Percentiles rank a stretch among this genome's conserved stretches.
These are phyloP conservation scores for Hemisphaericaspora lyxosophila DNA, from an alignment of 1,139 yeast species.

Conservation along the genomic window DNA sequence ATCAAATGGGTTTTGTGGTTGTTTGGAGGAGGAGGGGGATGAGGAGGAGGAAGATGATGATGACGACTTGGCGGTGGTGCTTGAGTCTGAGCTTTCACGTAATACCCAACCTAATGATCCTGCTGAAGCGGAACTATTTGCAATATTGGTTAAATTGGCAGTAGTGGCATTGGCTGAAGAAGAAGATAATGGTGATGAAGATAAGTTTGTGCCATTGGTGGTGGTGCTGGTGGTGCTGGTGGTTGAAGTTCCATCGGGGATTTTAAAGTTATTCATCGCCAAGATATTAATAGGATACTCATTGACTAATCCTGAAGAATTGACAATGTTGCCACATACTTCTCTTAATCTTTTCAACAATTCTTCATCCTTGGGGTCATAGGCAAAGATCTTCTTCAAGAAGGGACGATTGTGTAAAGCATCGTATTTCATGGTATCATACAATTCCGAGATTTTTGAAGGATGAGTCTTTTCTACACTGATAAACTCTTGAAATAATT, in stretches of 20 bases:
- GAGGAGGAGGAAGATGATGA: conserved; percentile 1
- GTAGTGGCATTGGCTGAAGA: conserved; percentile 25
- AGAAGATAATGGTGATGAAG: conserved; percentile 18
- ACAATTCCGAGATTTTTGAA: conserved; percentile 90
- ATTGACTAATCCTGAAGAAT: conserved; percentile 64
- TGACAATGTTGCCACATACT: conserved; percentile 53
- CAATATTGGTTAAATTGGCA: conserved; percentile 28
- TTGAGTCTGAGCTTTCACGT: conserved; percentile 42
- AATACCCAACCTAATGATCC: conserved; percentile 78
- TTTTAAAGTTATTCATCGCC: conserved; percentile 74
- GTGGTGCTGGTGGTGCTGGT: conserved; percentile 13
- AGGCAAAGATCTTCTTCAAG: conserved; percentile 77
- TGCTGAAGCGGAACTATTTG: conserved; percentile 44
- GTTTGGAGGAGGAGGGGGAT: conserved; percentile 1
- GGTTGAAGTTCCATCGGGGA: conserved; percentile 29
- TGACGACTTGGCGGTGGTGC: neutral
- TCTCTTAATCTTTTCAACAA: conserved; percentile 37
- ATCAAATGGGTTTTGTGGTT: conserved; percentile 64
- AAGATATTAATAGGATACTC: conserved; percentile 78
- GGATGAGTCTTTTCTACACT: conserved; percentile 97
- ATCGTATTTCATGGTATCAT: conserved; percentile 98
- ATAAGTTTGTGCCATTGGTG: conserved; percentile 1
- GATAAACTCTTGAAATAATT: conserved; percentile 86
- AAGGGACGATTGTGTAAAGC: conserved; percentile 94
- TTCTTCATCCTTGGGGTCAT: conserved; percentile 56